Conservation (phyloP, 1,284 basidiomycete genomes). For the Grifola frondosa region DNA sequence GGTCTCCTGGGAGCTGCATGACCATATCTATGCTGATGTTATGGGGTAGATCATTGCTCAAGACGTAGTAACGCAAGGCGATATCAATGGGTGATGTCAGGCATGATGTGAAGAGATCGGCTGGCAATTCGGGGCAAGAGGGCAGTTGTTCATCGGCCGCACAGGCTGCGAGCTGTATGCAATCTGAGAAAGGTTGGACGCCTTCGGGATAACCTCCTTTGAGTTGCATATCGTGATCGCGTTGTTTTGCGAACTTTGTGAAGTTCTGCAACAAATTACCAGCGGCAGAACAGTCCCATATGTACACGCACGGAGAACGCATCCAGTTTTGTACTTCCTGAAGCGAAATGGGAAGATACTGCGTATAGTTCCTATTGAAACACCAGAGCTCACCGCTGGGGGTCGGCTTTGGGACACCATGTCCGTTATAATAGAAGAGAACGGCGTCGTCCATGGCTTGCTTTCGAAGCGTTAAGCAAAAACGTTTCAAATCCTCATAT, state of each 20-base stretch:
- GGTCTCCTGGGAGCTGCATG: slow-evolving; percentile 92
- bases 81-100: slow-evolving; percentile 98
- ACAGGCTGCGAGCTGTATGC: slow-evolving; percentile 95
- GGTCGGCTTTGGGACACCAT: slow-evolving; percentile 97
- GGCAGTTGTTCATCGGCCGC: slow-evolving; percentile 90
- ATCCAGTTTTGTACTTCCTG: slow-evolving; percentile 93
- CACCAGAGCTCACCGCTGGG: slow-evolving; percentile 98
- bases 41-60: slow-evolving; percentile 83
- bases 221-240: slow-evolving; percentile 76
- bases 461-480: slow-evolving; percentile 84
- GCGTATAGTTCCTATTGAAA: slow-evolving; percentile 97
- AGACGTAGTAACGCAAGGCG: slow-evolving; percentile 90
- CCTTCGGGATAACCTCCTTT: slow-evolving; percentile 62
- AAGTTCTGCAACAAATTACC: slow-evolving; percentile 94
- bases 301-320: slow-evolving; percentile 93
- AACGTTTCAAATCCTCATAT: slow-evolving; percentile 91
- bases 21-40: slow-evolving; percentile 88
- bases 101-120: slow-evolving; percentile 97
- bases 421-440: slow-evolving; percentile 98
- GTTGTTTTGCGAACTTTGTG: slow-evolving; percentile 81
- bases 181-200: slow-evolving; percentile 79
- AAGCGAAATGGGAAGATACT: slow-evolving; percentile 96
- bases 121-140: slow-evolving; percentile 94
- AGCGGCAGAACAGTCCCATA: slow-evolving; percentile 98
- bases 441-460: slow-evolving; percentile 93